Base-by-base conservation (phyloP, 1,139 yeast genomes). In the Scheffersomyces segobiensis region DNA sequence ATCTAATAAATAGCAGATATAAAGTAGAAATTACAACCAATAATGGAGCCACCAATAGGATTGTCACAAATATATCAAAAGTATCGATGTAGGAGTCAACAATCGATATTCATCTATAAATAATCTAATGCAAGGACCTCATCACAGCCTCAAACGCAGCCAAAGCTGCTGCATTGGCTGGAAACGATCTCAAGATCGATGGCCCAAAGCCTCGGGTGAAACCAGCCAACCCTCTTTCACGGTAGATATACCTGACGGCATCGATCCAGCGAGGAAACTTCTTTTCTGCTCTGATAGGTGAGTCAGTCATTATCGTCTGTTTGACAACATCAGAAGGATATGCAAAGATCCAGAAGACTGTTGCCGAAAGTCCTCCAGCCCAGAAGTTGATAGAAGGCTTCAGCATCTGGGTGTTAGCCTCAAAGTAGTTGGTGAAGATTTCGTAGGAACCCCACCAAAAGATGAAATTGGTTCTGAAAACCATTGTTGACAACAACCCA, bases 381-480 rank as follows among this genome's bases (percentile, higher is more conserved):
- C 97, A 91, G 74, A 92, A 92, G 70, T 91, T 92, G 59, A 91
- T 82, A 0, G 93, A 78, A 0, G 95, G 86, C 53, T 83, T 83
- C 55, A 88, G 84, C 79, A 90, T 66, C 49, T 77, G 72, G 0
- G 97, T 91, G 64, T 89, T 79, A 14, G 80, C 77, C 63, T 85
- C 82, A 72, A 92, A 87, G 79, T 83, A 87, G 57, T 83, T 81
- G 12, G 96, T 90, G 70, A 91, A 83, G 14, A 91, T 60, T 67
- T 92, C 97, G 69, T 92, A 92, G 0, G 96, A 87, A 1, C 97
- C 97, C 98, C 98, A 93, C 96, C 97, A 92, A 61, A 91, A 91
- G 50, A 91, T 80, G 69, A 93, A 93, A 74, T 91, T 91, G 0
- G 97, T 87, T 68, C 97, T 81, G 76, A 93, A 93, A 17, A 93